These are phyloP conservation scores for Lactarius sp. DNA, from an alignment of 768 basidiomycete genomes.

Conservation along the genomic window DNA sequence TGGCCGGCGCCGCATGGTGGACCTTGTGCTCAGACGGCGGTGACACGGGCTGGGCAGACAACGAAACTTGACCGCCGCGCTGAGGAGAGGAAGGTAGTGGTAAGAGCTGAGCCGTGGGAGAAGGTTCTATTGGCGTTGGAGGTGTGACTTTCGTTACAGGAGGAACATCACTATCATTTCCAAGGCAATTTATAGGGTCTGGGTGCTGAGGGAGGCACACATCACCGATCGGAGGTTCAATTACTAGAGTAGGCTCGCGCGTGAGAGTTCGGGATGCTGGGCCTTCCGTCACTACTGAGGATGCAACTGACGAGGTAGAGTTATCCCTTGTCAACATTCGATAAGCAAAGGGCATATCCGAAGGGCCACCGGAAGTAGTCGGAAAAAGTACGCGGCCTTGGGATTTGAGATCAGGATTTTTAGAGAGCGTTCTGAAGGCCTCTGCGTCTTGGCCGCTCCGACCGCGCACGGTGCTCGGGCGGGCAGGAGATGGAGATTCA, in stretches of 20 bases:
- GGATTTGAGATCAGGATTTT: constrained; percentile 45
- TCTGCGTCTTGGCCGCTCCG: constrained; percentile 48
- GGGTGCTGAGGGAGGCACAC: constrained; percentile 13
- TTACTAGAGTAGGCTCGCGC: constrained; percentile 16
- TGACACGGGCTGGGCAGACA: constrained; percentile 12
- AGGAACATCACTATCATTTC: constrained; percentile 1
- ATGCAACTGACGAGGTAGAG: constrained; percentile 39
- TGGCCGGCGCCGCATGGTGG: constrained; percentile 20
- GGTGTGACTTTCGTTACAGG: constrained; percentile 24
- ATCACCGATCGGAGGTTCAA: constrained; percentile 11
- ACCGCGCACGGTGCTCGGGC: constrained; percentile 46
- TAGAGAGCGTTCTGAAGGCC: constrained; percentile 53
- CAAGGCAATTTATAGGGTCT: background rate
- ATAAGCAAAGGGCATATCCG: constrained; percentile 16
- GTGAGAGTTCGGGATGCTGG: constrained; percentile 6
- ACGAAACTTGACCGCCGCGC: background rate
- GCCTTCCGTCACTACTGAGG: constrained; percentile 12
- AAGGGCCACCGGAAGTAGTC: constrained; percentile 27
- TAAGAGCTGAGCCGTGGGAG: constrained; percentile 9
- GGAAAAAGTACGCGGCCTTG: constrained; percentile 72
- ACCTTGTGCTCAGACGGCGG: constrained; percentile 16
- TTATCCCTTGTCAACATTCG: constrained; percentile 32
- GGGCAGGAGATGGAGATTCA: constrained; percentile 77
- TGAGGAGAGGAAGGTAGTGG: constrained; percentile 22
- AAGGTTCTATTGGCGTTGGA: constrained; percentile 23